Percentiles rank a stretch among this genome's conserved stretches.
Conservation (phyloP, 257 asterid species). For the Plectranthus barbatus region DNA sequence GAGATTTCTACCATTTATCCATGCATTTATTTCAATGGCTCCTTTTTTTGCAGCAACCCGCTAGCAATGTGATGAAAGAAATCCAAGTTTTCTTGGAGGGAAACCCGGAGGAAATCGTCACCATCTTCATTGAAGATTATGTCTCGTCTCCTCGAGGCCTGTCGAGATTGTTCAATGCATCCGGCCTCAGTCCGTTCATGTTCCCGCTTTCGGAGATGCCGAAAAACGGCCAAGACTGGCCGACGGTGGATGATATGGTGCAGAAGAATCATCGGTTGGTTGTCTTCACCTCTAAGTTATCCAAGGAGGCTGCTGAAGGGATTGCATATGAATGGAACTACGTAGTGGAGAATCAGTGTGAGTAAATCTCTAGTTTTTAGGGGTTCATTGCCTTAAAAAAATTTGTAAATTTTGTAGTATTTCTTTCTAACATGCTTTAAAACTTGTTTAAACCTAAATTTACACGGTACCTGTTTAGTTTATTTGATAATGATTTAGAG, state of each 20-base stretch:
- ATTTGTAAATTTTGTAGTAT: too few relatives aligned
- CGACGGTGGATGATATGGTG: constrained; percentile 76
- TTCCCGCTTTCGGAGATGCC: constrained; percentile 81
- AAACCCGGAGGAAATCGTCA: constrained; percentile 58
- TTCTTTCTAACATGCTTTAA: too few relatives aligned
- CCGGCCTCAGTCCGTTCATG: constrained; percentile 61
- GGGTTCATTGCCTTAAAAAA: too few relatives aligned
- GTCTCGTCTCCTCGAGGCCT: constrained; percentile 55
- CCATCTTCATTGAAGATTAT: constrained; percentile 84
- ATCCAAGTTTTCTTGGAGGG: constrained; percentile 46
- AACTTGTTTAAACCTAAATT: too few relatives aligned
- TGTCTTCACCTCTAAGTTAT: constrained; percentile 56
- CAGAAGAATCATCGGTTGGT: constrained; percentile 62
- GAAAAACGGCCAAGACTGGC: constrained; percentile 74
- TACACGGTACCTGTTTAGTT: too few relatives aligned
- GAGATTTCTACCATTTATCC: too few relatives aligned
- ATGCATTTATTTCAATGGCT: not conserved
- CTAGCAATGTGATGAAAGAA: constrained; percentile 59
- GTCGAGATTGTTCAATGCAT: constrained; percentile 53
- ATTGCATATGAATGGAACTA: constrained; percentile 84
- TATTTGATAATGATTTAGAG: too few relatives aligned
- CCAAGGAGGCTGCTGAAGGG: constrained; percentile 61
- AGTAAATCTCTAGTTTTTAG: constrained; percentile 6
- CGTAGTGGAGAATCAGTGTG: constrained; percentile 83
- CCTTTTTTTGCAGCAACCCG: constrained; percentile 68